These are phyloP conservation scores for Panellus pusillus DNA, from an alignment of 768 basidiomycete genomes.

Conservation along the genomic window DNA sequence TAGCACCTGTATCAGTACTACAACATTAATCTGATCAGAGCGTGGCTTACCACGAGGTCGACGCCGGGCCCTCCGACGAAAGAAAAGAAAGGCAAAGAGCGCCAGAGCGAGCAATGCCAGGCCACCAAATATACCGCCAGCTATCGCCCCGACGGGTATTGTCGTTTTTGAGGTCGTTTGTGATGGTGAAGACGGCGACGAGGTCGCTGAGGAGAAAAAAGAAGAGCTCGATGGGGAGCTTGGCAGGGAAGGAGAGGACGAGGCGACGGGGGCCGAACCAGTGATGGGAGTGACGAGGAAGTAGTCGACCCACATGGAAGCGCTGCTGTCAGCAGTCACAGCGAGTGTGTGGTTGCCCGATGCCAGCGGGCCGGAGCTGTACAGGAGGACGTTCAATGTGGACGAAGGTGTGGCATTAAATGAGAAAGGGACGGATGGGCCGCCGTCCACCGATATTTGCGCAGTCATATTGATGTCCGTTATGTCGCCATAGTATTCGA, in stretches of 20 bases:
- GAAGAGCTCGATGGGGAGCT: too few relatives aligned
- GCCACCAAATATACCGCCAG: not conserved
- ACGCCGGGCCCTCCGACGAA: too few relatives aligned
- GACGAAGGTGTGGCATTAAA: too few relatives aligned
- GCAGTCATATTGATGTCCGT: conserved; percentile 1
- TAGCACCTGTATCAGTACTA: too few relatives aligned
- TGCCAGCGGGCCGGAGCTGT: conserved; percentile 2
- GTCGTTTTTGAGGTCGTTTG: not conserved
- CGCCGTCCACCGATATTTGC: conserved; percentile 9
- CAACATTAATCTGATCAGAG: too few relatives aligned
- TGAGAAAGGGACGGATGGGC: not conserved
- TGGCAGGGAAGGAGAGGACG: not conserved
- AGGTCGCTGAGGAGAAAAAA: not conserved
- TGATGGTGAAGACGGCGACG: not conserved
- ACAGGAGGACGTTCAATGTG: conserved; percentile 4
- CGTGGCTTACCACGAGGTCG: too few relatives aligned
- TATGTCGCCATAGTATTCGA: conserved; percentile 4
- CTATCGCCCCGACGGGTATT: not conserved
- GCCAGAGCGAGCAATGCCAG: not conserved
- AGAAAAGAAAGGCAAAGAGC: not conserved
- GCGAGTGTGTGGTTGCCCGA: conserved; percentile 10
- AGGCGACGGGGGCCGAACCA: not conserved
- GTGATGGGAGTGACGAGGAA: conserved; percentile 7
- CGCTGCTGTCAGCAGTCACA: conserved; percentile 1
- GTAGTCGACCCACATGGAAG: conserved; percentile 9